Evolutionary conservation across 2,329 filamentous ascomycete genomes (phyloP), one percentile per base, ranked within the genome.

Genomic region (Teratosphaeria pseudoeucalypti): DNA sequence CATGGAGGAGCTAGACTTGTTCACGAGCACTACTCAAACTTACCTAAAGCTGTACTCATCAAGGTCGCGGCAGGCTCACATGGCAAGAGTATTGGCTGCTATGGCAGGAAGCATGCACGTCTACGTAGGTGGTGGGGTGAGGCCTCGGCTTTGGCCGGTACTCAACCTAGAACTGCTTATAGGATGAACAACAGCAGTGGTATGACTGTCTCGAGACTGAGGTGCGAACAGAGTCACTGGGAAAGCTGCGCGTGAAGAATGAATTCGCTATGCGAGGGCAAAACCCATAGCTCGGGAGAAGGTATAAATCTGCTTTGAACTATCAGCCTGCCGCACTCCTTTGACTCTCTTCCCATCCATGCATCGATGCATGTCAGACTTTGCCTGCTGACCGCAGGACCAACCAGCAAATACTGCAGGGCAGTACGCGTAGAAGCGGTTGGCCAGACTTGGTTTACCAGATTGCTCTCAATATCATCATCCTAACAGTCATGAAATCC

Each of bases 361-460:
- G 43, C 6, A 6, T 49, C 23, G 52, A 54, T 12, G 10, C 14
- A 58, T 47, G 27, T 77, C 77, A 79, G 76, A 76, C 68, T 74
- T 72, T 78, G 78, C 78, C 77, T 73, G 68, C 69, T 69, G 53
- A 76, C 77, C 72, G 77, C 79, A 80, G 71, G 70, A 73, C 76
- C 77, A 75, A 80, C 80, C 79, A 77, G 76, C 73, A 67, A 64
- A 67, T 65, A 68, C 65, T 61, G 43, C 43, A 55, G 56, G 27
- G 47, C 64, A 65, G 66, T 66, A 73, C 62, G 67, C 66, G 68
- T 69, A 64, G 55, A 58, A 63, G 74, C 76, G 79, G 80, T 72
- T 82, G 75, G 76, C 72, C 73, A 55, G 62, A 64, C 59, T 82
- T 74, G 74, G 78, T 75, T 81, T 82, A 82, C 74, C 74, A 76